Base-by-base conservation (phyloP, 2,329 filamentous ascomycete species). In the Clonostachys rhizophaga region DNA sequence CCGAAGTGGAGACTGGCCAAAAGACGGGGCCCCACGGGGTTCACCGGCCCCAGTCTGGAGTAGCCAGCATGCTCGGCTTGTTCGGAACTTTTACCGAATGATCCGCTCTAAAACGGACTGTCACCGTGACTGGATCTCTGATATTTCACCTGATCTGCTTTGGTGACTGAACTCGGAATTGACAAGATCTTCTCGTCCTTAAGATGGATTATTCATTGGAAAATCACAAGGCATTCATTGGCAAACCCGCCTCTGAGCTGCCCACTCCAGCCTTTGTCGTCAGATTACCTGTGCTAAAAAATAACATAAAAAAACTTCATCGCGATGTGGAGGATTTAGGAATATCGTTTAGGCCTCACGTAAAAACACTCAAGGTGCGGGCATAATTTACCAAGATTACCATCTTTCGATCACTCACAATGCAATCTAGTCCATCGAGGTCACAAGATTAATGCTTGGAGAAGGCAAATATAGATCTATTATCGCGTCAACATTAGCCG, bases 351-450 rank as follows among this genome's bases (percentile, higher is more conserved):
- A 55, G 69, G 17, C 67, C 69, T 16, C 69, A 72, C 52, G 63
- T 72, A 14, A 72, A 72, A 52, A 72, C 69, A 1, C 58, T 72
- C 24, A 72, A 72, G 60, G 69, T 67, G 18, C 18, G 18, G 18
- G 2, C 18, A 18, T 18, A 18, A 42, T 10, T 7, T 46, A 24
- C 40, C 34, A 13, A 14, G 6, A 34, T 13, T 18, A 16, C 17
- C 34, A 20, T 34, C 35, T 33, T 34, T 7, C 13, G 9, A 20
- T 20, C 12, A 18, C 12, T 20, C 8, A 30, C 14, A 3, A 11
- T 14, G 17, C 40, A 37, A 40, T 18, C 35, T 8, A 72, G 62
- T 67, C 61, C 2, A 50, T 61, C 4, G 63, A 67, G 42, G 56
- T 59, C 0, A 71, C 68, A 1, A 55, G 68, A 6, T 54, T 72